phyloP scores from a whole-genome alignment of 371 early-diverging fungal species.

The Thermomucor indicae-seudaticae region DNA sequence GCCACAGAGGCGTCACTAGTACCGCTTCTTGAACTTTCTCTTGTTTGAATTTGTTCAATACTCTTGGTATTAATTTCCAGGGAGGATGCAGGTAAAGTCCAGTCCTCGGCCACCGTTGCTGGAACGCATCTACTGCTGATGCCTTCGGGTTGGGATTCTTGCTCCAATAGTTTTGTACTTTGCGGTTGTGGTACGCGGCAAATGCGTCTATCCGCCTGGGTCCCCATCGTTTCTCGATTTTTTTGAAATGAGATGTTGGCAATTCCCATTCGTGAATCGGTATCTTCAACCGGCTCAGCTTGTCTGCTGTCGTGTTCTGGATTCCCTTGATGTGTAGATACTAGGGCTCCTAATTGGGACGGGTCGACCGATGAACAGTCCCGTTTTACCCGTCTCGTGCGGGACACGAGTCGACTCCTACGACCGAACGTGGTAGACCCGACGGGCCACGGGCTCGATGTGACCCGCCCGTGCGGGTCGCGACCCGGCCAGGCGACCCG shows the following conservation, averaged over 20 bases:
- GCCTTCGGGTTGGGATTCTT: conserved; percentile 1
- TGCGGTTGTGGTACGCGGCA: conserved; percentile 7
- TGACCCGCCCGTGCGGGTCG: no score
- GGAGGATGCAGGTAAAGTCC: conserved; percentile 6
- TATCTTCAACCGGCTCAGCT: conserved; percentile 6
- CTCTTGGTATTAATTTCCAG: conserved; percentile 5
- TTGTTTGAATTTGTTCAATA: neutral
- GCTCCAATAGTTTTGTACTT: conserved; percentile 4
- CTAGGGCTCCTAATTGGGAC: no score
- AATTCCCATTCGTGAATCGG: conserved; percentile 11
- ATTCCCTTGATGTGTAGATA: conserved; percentile 15
- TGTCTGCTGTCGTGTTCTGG: conserved; percentile 9
- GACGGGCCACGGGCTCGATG: no score
- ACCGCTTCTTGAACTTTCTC: neutral
- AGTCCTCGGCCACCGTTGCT: conserved; percentile 1
- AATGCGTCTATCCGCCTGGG: conserved; percentile 20
- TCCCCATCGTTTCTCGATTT: conserved; percentile 2
- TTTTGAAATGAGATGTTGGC: conserved; percentile 1
- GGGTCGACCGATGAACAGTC: no score
- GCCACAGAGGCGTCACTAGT: neutral
- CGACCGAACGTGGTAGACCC: no score
- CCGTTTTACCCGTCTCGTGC: no score
- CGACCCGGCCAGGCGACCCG: no score
- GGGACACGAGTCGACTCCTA: no score
- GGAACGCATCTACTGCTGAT: conserved; percentile 1